phyloP scores from a whole-genome alignment of 805 yeast genomes.

The Lachancea nothofagi region DNA sequence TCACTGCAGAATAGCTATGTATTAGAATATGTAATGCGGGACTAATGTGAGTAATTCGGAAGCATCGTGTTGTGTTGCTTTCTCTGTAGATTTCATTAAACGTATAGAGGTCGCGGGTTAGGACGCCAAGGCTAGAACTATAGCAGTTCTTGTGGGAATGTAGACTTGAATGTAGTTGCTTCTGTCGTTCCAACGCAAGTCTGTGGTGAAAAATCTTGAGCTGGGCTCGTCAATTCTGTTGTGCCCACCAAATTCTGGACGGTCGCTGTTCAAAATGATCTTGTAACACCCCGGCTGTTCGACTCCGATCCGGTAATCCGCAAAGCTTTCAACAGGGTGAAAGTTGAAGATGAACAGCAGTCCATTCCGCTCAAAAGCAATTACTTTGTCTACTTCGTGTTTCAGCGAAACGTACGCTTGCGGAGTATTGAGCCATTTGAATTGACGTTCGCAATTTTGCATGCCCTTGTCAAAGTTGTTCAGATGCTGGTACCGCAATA shows the following conservation, averaged over 20 bases:
- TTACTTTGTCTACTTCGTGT: constrained; percentile 81
- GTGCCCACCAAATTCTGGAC: constrained; percentile 73
- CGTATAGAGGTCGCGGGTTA: no score
- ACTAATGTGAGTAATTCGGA: no score
- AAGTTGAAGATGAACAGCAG: constrained; percentile 83
- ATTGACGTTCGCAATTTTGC: constrained; percentile 68
- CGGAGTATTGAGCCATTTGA: constrained; percentile 65
- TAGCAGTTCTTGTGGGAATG: constrained; percentile 71
- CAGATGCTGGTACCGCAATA: constrained; percentile 72
- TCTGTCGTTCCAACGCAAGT: constrained; percentile 76
- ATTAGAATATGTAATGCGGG: no score
- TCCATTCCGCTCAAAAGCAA: constrained; percentile 85
- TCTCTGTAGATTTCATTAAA: no score
- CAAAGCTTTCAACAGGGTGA: constrained; percentile 75
- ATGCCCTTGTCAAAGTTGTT: constrained; percentile 80
- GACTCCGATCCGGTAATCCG: constrained; percentile 89
- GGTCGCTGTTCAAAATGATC: constrained; percentile 72
- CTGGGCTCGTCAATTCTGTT: constrained; percentile 53
- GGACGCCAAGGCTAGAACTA: constrained; percentile 46
- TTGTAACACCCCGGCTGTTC: constrained; percentile 71
- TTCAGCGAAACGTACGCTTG: constrained; percentile 84
- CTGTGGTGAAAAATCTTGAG: constrained; percentile 60
- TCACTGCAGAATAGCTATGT: no score
- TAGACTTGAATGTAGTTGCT: constrained; percentile 69
- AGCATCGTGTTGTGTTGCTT: no score